phyloP scores from a whole-genome alignment of 306 rosid genomes.

The Ormosia semicastrata region DNA sequence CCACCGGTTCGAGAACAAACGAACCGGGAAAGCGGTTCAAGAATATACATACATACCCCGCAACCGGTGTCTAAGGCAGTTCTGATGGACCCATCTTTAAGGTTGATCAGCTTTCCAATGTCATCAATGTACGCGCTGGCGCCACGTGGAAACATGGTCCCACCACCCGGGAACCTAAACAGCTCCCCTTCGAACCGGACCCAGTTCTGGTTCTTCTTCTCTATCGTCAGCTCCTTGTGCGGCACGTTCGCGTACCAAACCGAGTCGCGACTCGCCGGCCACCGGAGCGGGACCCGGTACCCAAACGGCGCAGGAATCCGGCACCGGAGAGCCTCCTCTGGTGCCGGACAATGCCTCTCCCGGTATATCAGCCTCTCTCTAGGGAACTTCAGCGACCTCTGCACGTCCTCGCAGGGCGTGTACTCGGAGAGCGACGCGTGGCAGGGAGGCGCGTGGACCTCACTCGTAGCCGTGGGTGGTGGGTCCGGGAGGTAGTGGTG shows the following conservation, averaged over 20 bases:
- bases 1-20: not conserved
- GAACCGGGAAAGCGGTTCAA: not conserved
- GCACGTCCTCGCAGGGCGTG: slow-evolving; percentile 87
- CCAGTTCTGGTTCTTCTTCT: slow-evolving; percentile 97
- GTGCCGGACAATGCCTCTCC: slow-evolving; percentile 80
- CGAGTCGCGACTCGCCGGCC: slow-evolving; percentile 84
- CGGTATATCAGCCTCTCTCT: slow-evolving; percentile 56
- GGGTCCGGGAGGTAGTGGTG: slow-evolving; percentile 48
- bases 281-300: slow-evolving; percentile 65
- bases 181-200: slow-evolving; percentile 64
- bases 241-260: slow-evolving; percentile 93
- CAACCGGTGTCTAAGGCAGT: slow-evolving; percentile 98
- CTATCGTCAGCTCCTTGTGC: slow-evolving; percentile 77
- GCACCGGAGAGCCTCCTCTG: slow-evolving; percentile 55
- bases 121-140: slow-evolving; percentile 78
- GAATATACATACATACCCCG: slow-evolving; percentile 57
- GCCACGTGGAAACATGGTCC: slow-evolving; percentile 95
- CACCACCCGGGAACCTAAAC: slow-evolving; percentile 91
- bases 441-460: slow-evolving; percentile 38
- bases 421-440: slow-evolving; percentile 44
- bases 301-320: slow-evolving; percentile 72
- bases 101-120: slow-evolving; percentile 65
- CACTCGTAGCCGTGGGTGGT: slow-evolving; percentile 22
- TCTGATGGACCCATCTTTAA: slow-evolving; percentile 70
- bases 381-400: slow-evolving; percentile 63